Evolutionary conservation across 2,329 filamentous ascomycete genomes (phyloP), one percentile per base, ranked within the genome.

Genomic region (Paecilomyces niveus): DNA sequence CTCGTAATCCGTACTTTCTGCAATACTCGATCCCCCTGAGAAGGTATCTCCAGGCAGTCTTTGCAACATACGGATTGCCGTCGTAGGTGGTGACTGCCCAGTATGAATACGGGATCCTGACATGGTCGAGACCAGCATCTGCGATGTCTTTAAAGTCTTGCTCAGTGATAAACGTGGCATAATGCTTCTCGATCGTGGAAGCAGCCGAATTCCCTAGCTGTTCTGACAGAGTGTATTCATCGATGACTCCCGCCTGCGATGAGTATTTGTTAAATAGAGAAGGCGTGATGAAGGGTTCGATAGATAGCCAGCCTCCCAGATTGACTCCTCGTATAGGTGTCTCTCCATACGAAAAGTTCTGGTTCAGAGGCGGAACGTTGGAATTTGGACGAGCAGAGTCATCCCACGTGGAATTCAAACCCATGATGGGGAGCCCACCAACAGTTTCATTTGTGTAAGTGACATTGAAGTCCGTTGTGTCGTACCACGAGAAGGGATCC

Each of bases 211-310:
- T 70, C 0, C 91, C 93, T 1, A 97, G 82, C 63, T 89, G 82
- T 52, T 80, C 74, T 60, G 85, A 85, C 24, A 97, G 80, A 0
- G 89, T 96, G 74, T 85, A 97, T 73, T 99, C 94, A 69, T 99
- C 94, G 18, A 97, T 82, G 50, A 97, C 84, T 4, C 74, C 85
- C 78, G 78, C 86, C 64, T 74, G 76, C 1, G 75, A 72, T 45
- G 80, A 77, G 70, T 88, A 90, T 61, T 82, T 83, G 61, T 85
- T 77, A 76, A 99, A 99, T 26, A 96, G 82, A 0, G 92, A 97
- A 0, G 94, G 94, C 3, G 90, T 93, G 70, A 99, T 97, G 72
- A 96, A 97, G 0, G 94, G 94, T 69, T 99, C 94, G 11, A 99
- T 78, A 2, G 89, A 89, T 1, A 99, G 83, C 94, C 94, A 99